These are phyloP conservation scores for Theileria sp. DNA, from an alignment of 169 alveolate species.

Conservation along the genomic window DNA sequence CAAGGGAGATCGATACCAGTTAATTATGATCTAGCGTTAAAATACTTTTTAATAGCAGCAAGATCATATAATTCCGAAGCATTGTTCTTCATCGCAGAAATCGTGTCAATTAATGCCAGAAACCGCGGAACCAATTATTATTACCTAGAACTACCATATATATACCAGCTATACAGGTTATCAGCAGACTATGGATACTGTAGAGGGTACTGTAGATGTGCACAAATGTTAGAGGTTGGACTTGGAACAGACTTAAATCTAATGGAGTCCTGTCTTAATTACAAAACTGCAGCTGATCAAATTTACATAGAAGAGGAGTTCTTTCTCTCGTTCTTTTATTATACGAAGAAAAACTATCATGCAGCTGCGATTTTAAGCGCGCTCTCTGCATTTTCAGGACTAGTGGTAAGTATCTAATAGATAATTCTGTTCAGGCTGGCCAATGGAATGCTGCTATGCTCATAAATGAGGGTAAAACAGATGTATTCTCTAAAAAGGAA, in stretches of 20 bases:
- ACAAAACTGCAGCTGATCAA: conserved; percentile 44
- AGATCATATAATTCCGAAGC: conserved; percentile 53
- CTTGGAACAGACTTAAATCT: conserved; percentile 31
- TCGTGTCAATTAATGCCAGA: not conserved
- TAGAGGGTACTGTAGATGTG: conserved; percentile 35
- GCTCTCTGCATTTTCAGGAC: conserved; percentile 43
- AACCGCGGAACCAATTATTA: not conserved
- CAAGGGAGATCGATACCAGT: conserved; percentile 39
- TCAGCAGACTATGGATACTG: conserved; percentile 60
- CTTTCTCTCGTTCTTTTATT: conserved; percentile 4
- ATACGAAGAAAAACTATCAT: conserved; percentile 17
- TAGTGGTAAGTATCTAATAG: conserved; percentile 20
- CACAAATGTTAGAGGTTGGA: conserved; percentile 52
- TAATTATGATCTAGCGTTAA: conserved; percentile 27
- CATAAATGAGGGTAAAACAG: conserved; percentile 14
- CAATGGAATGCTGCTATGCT: conserved; percentile 28
- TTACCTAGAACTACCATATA: not conserved
- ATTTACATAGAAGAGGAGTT: not conserved
- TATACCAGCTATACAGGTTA: conserved; percentile 28
- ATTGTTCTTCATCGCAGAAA: conserved; percentile 55
- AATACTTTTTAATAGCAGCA: conserved; percentile 48
- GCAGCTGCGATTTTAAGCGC: conserved; percentile 22
- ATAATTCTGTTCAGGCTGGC: conserved; percentile 5
- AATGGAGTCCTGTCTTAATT: conserved; percentile 29
- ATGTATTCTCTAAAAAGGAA: conserved; percentile 16